phyloP scores from a whole-genome alignment of 352 stramenopile genomes.

The Pythium aquatile region DNA sequence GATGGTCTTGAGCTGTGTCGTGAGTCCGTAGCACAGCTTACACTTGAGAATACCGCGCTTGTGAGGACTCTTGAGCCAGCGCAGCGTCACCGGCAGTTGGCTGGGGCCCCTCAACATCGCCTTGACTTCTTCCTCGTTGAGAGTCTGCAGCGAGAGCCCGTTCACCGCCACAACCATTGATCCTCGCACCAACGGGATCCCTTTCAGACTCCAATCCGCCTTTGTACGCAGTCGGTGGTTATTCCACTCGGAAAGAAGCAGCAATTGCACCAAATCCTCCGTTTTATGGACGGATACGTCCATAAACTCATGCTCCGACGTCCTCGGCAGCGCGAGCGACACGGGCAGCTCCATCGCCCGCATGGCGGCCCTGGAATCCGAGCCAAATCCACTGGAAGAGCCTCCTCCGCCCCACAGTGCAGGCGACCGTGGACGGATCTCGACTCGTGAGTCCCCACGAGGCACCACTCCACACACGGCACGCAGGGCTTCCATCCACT shows the following conservation, averaged over 20 bases:
- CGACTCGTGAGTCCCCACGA: constrained; percentile 10
- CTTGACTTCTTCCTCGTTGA: constrained; percentile 41
- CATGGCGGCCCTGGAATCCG: neutral
- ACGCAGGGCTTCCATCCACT: constrained; percentile 48
- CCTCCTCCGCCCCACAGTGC: constrained; percentile 9
- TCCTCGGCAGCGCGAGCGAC: constrained; percentile 16
- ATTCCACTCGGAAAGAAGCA: constrained; percentile 47
- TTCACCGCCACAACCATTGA: constrained; percentile 64
- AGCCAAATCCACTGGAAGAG: neutral
- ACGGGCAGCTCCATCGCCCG: constrained; percentile 16
- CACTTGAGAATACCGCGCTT: constrained; percentile 49
- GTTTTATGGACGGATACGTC: constrained; percentile 12
- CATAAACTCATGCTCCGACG: constrained; percentile 27
- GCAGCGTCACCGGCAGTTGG: constrained; percentile 38
- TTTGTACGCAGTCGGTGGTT: constrained; percentile 51
- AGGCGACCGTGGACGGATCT: constrained; percentile 6
- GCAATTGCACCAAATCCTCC: constrained; percentile 22
- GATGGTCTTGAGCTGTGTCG: constrained; percentile 61
- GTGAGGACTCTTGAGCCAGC: constrained; percentile 48
- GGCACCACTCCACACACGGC: constrained; percentile 14
- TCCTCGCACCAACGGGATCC: constrained; percentile 37
- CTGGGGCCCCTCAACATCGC: constrained; percentile 36
- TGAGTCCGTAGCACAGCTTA: constrained; percentile 49
- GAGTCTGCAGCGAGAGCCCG: constrained; percentile 58
- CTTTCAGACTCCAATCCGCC: constrained; percentile 33